These are phyloP conservation scores for Citrus inodora DNA, from an alignment of 345 rosid species.

Conservation along the genomic window DNA sequence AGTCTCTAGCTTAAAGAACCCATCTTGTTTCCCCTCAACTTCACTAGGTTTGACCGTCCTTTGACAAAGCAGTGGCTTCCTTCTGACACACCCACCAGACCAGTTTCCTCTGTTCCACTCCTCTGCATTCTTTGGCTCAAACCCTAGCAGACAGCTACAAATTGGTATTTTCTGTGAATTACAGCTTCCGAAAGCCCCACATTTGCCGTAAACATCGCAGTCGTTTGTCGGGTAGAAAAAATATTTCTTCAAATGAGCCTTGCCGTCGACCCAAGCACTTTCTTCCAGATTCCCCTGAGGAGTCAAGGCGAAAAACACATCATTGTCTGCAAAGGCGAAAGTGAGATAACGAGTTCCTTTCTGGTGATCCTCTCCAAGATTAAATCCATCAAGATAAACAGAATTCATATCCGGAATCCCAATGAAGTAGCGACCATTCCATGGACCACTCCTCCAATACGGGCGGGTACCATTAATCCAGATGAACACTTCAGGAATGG, in stretches of 20 bases:
- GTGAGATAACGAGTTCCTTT: slow-evolving; percentile 23
- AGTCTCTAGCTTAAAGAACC: slow-evolving; percentile 30
- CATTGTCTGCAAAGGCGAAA: not conserved
- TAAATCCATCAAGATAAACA: slow-evolving; percentile 27
- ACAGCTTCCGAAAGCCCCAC: slow-evolving; percentile 54
- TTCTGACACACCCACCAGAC: slow-evolving; percentile 50
- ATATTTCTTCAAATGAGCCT: slow-evolving; percentile 12
- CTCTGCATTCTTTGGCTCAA: slow-evolving; percentile 31
- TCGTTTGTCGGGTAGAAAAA: not conserved
- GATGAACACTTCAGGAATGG: slow-evolving; percentile 34
- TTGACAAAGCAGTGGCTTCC: slow-evolving; percentile 27
- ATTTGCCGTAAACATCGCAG: slow-evolving; percentile 45
- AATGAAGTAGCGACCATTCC: slow-evolving; percentile 30
- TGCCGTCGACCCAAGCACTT: slow-evolving; percentile 15
- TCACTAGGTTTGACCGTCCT: slow-evolving; percentile 17
- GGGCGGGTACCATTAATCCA: slow-evolving; percentile 39
- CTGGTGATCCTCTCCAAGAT: slow-evolving; percentile 6
- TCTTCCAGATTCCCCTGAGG: slow-evolving; percentile 30
- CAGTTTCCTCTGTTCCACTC: slow-evolving; percentile 47
- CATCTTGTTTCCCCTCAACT: slow-evolving; percentile 29
- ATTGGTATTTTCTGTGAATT: slow-evolving; percentile 13
- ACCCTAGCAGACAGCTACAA: slow-evolving; percentile 56
- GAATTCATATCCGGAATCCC: slow-evolving; percentile 18
- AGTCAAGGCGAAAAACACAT: slow-evolving; percentile 18
- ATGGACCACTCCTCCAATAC: slow-evolving; percentile 35